Evolutionary conservation across 1,284 basidiomycete genomes (phyloP).

Genomic region (Agroathelia rolfsii): DNA sequence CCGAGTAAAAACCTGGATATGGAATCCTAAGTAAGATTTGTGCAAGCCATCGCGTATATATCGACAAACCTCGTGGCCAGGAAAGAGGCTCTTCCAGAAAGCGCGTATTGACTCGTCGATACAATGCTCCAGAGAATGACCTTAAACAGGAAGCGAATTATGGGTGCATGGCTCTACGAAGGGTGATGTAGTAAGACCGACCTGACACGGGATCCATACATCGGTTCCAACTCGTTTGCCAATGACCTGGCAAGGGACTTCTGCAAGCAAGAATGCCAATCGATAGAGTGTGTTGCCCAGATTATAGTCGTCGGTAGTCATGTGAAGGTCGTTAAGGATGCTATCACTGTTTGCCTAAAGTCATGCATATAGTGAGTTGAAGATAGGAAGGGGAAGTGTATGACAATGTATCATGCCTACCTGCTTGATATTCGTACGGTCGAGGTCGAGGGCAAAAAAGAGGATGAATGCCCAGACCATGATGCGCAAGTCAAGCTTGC

Average conservation of each 20-base stretch:
- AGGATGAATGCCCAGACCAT: slow-evolving; percentile 57
- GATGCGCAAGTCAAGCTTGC: slow-evolving; percentile 54
- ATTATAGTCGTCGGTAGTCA: slow-evolving; percentile 53
- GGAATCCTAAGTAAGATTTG: slow-evolving; percentile 8
- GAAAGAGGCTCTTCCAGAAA: slow-evolving; percentile 44
- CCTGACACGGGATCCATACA: slow-evolving; percentile 60
- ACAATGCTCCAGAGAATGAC: slow-evolving; percentile 48
- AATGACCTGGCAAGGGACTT: slow-evolving; percentile 63
- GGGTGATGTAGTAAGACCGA: too few relatives aligned
- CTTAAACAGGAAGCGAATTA: slow-evolving; percentile 17
- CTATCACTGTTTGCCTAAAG: slow-evolving; percentile 56
- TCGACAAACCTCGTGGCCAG: slow-evolving; percentile 32
- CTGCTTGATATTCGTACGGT: slow-evolving; percentile 44
- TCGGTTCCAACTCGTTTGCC: slow-evolving; percentile 65
- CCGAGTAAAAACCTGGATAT: slow-evolving; percentile 25
- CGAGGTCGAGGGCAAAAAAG: slow-evolving; percentile 54
- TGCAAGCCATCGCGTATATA: slow-evolving; percentile 26
- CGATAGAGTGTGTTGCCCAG: slow-evolving; percentile 52
- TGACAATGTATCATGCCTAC: too few relatives aligned
- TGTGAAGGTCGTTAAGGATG: slow-evolving; percentile 39
- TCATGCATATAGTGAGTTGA: too few relatives aligned
- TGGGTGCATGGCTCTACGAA: slow-evolving; percentile 4
- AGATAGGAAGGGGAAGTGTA: too few relatives aligned
- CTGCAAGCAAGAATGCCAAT: slow-evolving; percentile 48
- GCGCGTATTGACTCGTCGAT: slow-evolving; percentile 54